A percentile compares a stretch with the other conserved stretches of the same genome.
phyloP scores from a whole-genome alignment of 164 flowering plant species.

The Hamamelis virginiana region DNA sequence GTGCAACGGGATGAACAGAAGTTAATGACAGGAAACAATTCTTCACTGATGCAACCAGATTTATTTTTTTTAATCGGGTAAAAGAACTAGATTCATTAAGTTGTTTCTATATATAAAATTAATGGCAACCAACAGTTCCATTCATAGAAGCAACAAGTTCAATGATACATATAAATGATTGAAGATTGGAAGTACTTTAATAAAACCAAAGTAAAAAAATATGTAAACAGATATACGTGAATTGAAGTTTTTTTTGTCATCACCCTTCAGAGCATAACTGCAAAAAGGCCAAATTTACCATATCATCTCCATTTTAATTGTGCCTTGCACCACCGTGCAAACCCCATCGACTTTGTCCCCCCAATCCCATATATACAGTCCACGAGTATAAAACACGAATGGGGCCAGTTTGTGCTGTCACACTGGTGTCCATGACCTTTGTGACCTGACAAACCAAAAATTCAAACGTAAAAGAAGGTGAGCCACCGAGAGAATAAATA shows the following conservation, averaged over 20 bases:
- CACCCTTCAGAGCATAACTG: constrained; percentile 5
- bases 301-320: not conserved
- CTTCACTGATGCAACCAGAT: not conserved
- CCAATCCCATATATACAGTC: constrained; percentile 20
- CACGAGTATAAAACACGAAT: not conserved
- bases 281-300: constrained; percentile 3
- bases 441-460: constrained; percentile 8
- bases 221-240: constrained; percentile 7
- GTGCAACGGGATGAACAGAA: no score
- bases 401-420: constrained; percentile 8
- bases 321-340: not conserved
- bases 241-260: constrained; percentile 6
- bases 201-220: constrained; percentile 10
- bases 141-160: constrained; percentile 7
- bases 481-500: constrained; percentile 6
- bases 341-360: constrained; percentile 2
- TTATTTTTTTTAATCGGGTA: no score
- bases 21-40: not conserved
- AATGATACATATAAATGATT: constrained; percentile 15
- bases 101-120: not conserved
- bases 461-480: not conserved
- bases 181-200: constrained; percentile 3
- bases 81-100: not conserved
- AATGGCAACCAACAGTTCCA: constrained; percentile 6
- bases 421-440: not conserved